These are phyloP conservation scores for Penicillium freii DNA, from an alignment of 2,329 filamentous ascomycete genomes.

Conservation along the genomic window DNA sequence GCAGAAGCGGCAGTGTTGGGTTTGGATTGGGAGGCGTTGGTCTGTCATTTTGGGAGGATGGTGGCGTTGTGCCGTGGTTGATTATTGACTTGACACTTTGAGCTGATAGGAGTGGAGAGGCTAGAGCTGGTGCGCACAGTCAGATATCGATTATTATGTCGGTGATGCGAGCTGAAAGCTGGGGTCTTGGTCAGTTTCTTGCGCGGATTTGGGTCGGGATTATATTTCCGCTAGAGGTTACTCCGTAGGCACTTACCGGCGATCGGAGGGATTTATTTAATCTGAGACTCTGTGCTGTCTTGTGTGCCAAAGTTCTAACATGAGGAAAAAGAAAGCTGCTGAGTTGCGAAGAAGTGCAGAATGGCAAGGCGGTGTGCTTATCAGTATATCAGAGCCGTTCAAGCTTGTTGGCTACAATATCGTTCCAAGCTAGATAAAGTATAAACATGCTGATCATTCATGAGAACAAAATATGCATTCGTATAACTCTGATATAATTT, in stretches of 20 bases:
- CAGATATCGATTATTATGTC: neutral
- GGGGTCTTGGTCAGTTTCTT: neutral
- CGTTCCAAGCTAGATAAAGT: neutral
- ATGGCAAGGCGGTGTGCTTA: slow-evolving; percentile 8
- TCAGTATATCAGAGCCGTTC: neutral
- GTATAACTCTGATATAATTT: neutral
- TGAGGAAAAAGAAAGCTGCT: slow-evolving; percentile 4
- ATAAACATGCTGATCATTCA: neutral
- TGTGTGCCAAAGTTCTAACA: neutral
- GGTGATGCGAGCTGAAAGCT: neutral
- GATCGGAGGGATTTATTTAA: neutral
- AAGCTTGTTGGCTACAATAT: neutral
- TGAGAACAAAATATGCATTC: neutral
- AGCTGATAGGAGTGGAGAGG: neutral
- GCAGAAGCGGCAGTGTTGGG: slow-evolving; percentile 64
- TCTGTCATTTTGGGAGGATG: slow-evolving; percentile 1
- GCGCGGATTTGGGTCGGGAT: neutral
- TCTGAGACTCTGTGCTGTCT: neutral
- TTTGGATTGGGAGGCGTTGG: slow-evolving; percentile 41
- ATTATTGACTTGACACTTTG: neutral
- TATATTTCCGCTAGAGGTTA: neutral
- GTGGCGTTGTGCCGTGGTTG: no score
- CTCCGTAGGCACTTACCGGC: neutral
- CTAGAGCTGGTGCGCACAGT: neutral
- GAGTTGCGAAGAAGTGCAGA: slow-evolving; percentile 1